phyloP scores from a whole-genome alignment of 2,329 filamentous ascomycete species.

The Pseudogymnoascus sp. region DNA sequence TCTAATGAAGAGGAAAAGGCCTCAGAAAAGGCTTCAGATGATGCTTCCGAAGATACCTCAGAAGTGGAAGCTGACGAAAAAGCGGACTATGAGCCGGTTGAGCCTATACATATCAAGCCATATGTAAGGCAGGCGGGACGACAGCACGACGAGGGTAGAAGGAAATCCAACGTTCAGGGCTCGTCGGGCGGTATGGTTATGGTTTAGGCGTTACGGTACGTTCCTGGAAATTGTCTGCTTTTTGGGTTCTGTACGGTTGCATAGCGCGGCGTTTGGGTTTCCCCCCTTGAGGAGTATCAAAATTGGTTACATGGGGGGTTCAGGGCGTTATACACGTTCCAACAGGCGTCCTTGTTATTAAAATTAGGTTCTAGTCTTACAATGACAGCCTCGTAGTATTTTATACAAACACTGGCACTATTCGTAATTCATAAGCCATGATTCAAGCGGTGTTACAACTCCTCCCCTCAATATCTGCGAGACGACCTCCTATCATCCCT shows the following conservation, averaged over 20 bases:
- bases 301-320: background rate
- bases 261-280: conserved; percentile 4
- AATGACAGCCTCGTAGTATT: conserved; percentile 1
- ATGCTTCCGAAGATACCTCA: background rate
- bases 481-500: conserved; percentile 13
- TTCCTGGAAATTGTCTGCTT: background rate
- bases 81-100: background rate
- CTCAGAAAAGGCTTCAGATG: background rate
- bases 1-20: background rate
- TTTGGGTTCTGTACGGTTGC: background rate
- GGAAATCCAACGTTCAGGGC: background rate
- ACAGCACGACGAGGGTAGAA: background rate
- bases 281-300: background rate
- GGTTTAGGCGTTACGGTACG: background rate
- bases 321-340: background rate
- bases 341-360: background rate
- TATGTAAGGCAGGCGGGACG: conserved; percentile 1
- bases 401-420: background rate
- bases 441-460: background rate
- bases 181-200: conserved; percentile 1
- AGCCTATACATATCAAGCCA: conserved; percentile 2
- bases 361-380: conserved; percentile 3
- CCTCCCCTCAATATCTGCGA: background rate
- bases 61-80: background rate
- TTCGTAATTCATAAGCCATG: background rate